A percentile compares a stretch with the other conserved stretches of the same genome.
These are phyloP conservation scores for Ganoderma leucocontextum DNA, from an alignment of 1,284 basidiomycete species.

Conservation along the genomic window DNA sequence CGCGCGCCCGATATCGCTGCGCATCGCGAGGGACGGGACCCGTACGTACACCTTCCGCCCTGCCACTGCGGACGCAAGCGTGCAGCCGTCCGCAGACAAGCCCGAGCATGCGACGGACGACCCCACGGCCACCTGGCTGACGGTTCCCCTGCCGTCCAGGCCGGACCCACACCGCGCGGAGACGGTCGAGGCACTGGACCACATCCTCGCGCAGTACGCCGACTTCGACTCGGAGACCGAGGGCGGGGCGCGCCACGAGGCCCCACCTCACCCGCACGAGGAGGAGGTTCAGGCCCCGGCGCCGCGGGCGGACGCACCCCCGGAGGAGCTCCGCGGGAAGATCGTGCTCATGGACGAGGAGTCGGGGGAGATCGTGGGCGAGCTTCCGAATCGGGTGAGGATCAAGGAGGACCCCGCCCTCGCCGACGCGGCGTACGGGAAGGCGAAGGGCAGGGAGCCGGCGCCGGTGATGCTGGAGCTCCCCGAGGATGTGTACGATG, in stretches of 20 bases:
- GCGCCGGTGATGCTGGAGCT: conserved; percentile 80
- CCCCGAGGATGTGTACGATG: conserved; percentile 48
- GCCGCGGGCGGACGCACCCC: conserved; percentile 1
- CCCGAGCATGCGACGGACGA: neutral
- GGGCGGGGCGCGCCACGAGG: conserved; percentile 25
- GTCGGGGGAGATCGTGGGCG: conserved; percentile 78
- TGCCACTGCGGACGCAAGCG: conserved; percentile 20
- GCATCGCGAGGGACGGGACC: conserved; percentile 45
- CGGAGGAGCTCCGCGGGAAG: conserved; percentile 64
- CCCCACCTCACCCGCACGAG: conserved; percentile 1
- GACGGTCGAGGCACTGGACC: conserved; percentile 76
- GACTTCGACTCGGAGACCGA: conserved; percentile 42
- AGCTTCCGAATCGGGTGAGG: conserved; percentile 66
- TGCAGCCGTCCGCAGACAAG: conserved; percentile 34
- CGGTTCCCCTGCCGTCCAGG: conserved; percentile 47
- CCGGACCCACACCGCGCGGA: conserved; percentile 52
- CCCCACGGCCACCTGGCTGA: conserved; percentile 43
- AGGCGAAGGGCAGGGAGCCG: conserved; percentile 37
- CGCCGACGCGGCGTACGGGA: conserved; percentile 30
- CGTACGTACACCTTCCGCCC: conserved; percentile 50
- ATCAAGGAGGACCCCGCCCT: conserved; percentile 65
- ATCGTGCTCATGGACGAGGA: conserved; percentile 81
- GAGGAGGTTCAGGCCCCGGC: neutral
- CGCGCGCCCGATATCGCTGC: conserved; percentile 49
- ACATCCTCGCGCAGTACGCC: conserved; percentile 74